Base-by-base conservation (phyloP, 73 alveolate genomes). In the Paramecium biaurelia region DNA sequence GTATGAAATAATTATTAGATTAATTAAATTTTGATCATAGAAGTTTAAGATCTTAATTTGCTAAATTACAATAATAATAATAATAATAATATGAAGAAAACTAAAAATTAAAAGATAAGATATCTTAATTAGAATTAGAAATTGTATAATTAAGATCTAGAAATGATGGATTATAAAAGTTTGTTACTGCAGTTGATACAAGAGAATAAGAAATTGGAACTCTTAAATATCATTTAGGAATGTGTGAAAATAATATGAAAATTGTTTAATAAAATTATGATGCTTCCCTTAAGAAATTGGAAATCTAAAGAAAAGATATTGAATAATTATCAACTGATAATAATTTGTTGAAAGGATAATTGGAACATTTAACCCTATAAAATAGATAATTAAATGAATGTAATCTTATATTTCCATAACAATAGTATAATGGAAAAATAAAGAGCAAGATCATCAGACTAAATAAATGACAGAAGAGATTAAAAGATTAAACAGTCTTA, bases 1-100 rank as follows among this genome's bases (percentile, higher is more conserved):
- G 86, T 72, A 35, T 72, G 58, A 72, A 72, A 72, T 72, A 72
- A 72, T 72, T 72, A 72, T 20, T 72, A 38, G 86, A 72, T 72
- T 34, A 72, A 72, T 38, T 72, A 42, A 72, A 72, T 26, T 72
- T 72, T 72, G 86, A 72, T 72, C 58, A 72, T 72, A 32, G 30
- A 72, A 38, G 35, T 15, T 8, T 38, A 15, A 72, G 58, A 72
- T 30, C 35, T 28, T 32, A 35, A 72, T 72, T 35, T 35, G 56
- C 32, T 35, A 72, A 72, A 72, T 72, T 72, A 18, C 7, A 72
- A 72, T 72, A 32, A 12, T 37, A 72, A 72, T 32, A 72, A 15
- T 34, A 72, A 72, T 72, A 8, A 12, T 72, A 21, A 34, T 72
- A 72, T 72, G 56, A 72, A 72, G 86, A 72, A 35, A 20, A 72